These are phyloP conservation scores for Beauveria sp. DNA, from an alignment of 2,329 filamentous ascomycete species.

Conservation along the genomic window DNA sequence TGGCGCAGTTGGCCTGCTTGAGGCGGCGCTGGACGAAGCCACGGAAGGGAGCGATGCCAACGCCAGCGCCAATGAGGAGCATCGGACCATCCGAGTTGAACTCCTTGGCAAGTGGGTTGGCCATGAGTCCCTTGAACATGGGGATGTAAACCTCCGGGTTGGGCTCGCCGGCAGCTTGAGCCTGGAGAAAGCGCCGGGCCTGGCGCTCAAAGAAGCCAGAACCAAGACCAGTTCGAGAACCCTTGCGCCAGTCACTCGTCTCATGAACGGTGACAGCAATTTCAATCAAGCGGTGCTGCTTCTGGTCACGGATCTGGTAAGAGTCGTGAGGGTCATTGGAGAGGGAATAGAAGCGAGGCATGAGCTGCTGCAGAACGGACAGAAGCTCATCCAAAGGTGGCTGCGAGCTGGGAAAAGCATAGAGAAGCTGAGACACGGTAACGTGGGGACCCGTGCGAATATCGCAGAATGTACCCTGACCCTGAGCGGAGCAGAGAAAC, in stretches of 20 bases:
- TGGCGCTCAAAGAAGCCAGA: conserved; percentile 91
- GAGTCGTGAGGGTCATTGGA: conserved; percentile 88
- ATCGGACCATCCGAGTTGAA: conserved; percentile 94
- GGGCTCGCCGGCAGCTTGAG: conserved; percentile 52
- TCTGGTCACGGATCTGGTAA: conserved; percentile 58
- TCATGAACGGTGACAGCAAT: conserved; percentile 97
- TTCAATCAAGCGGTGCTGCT: conserved; percentile 76
- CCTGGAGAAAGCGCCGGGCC: conserved; percentile 62
- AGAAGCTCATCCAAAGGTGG: conserved; percentile 79
- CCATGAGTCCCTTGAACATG: conserved; percentile 98
- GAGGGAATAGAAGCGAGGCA: conserved; percentile 97
- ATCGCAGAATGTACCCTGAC: conserved; percentile 88
- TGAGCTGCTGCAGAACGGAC: conserved; percentile 74
- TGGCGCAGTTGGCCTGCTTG: conserved; percentile 91
- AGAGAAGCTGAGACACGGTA: conserved; percentile 75
- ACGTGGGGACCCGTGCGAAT: conserved; percentile 84
- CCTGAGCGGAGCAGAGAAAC: conserved; percentile 82
- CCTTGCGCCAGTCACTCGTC: conserved; percentile 66
- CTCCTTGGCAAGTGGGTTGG: conserved; percentile 85
- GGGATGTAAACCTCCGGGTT: conserved; percentile 66
- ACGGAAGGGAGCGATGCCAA: conserved; percentile 94
- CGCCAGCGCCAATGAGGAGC: conserved; percentile 93
- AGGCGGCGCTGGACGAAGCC: conserved; percentile 93
- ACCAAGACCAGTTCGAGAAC: conserved; percentile 72
- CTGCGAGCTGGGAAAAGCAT: conserved; percentile 85